These are phyloP conservation scores for Yamadazyma pseudoaaseri DNA, from an alignment of 1,139 yeast species.

Conservation along the genomic window DNA sequence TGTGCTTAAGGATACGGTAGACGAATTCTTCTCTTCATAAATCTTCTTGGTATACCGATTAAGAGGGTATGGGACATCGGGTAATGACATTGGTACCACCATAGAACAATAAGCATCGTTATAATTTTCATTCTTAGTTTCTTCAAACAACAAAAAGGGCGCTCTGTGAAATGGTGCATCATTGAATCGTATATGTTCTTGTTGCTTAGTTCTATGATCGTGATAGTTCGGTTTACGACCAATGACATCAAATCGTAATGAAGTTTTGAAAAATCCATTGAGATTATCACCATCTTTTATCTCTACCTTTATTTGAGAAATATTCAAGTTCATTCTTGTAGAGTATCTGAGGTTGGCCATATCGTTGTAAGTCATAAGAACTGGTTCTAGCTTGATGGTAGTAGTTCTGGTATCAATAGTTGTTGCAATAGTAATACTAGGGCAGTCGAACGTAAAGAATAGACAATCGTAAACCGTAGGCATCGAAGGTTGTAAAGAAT, in stretches of 20 bases:
- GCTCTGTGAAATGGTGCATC: slow-evolving; percentile 85
- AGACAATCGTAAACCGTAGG: slow-evolving; percentile 70
- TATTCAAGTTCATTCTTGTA: slow-evolving; percentile 45
- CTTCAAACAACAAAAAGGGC: slow-evolving; percentile 63
- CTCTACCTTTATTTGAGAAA: slow-evolving; percentile 45
- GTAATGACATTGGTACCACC: slow-evolving; percentile 61
- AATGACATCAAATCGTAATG: slow-evolving; percentile 60
- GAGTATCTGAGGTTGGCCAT: slow-evolving; percentile 69
- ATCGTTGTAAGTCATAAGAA: slow-evolving; percentile 60
- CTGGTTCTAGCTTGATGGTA: slow-evolving; percentile 27
- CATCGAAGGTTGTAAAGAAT: slow-evolving; percentile 57
- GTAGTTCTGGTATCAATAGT: slow-evolving; percentile 12
- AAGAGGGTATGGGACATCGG: slow-evolving; percentile 65
- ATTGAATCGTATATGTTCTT: slow-evolving; percentile 60
- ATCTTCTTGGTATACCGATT: slow-evolving; percentile 18
- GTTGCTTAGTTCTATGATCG: slow-evolving; percentile 53
- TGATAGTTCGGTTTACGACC: slow-evolving; percentile 51
- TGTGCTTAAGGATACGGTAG: slow-evolving; percentile 3
- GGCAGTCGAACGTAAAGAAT: slow-evolving; percentile 50
- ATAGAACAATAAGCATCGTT: slow-evolving; percentile 50
- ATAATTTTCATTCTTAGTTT: slow-evolving; percentile 46
- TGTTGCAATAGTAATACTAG: slow-evolving; percentile 28
- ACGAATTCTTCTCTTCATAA: slow-evolving; percentile 2
- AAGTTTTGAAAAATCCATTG: slow-evolving; percentile 43
- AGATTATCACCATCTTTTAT: slow-evolving; percentile 26